These are phyloP conservation scores for Clarireedia monteithiana DNA, from an alignment of 2,329 filamentous ascomycete genomes.

Conservation along the genomic window DNA sequence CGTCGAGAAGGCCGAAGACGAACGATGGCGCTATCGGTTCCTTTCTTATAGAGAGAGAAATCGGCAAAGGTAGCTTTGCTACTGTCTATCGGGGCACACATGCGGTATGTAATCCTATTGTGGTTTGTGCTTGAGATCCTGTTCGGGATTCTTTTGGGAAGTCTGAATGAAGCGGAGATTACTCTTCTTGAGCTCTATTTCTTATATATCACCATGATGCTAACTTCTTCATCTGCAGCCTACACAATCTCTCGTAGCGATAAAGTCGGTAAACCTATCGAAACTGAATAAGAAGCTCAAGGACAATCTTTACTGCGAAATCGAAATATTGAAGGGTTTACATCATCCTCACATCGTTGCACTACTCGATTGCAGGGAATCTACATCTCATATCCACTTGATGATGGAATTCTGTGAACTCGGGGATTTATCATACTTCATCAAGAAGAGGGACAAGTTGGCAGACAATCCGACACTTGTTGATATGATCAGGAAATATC, in stretches of 20 bases:
- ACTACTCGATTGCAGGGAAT: conserved; percentile 89
- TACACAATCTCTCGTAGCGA: conserved; percentile 75
- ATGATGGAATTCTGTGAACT: conserved; percentile 99
- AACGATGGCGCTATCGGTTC: conserved; percentile 51
- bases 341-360: conserved; percentile 96
- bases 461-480: conserved; percentile 71
- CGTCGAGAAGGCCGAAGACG: conserved; percentile 32
- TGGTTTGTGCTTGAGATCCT: not conserved
- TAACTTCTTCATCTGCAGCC: conserved; percentile 43
- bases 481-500: conserved; percentile 91
- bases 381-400: conserved; percentile 81
- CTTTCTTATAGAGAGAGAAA: conserved; percentile 78
- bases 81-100: conserved; percentile 86
- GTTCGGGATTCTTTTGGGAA: not conserved
- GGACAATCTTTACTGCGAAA: conserved; percentile 92
- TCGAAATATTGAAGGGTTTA: conserved; percentile 86
- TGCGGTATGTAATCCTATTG: conserved; percentile 51
- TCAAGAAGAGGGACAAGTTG: conserved; percentile 84
- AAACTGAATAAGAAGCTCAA: conserved; percentile 94
- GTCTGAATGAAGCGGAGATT: not conserved
- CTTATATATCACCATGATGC: conserved; percentile 13
- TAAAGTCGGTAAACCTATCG: conserved; percentile 89
- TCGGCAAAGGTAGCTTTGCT: conserved; percentile 96
- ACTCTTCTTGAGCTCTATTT: not conserved
- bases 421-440: conserved; percentile 89